Base-by-base conservation (phyloP, 1,139 yeast genomes). In the Kodamaea anthophila region DNA sequence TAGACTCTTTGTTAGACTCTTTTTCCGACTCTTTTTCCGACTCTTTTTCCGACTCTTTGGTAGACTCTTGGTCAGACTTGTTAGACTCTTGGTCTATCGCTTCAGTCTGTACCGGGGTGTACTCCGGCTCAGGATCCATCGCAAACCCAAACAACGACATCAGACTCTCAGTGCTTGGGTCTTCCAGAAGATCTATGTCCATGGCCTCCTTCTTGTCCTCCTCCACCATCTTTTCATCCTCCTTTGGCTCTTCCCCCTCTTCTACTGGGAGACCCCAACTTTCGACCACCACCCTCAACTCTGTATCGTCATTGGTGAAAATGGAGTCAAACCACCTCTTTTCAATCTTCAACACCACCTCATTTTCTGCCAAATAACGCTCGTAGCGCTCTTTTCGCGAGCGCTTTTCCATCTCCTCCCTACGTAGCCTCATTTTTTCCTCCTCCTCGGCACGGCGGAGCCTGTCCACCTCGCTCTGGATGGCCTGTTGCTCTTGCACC, bases 401-500 rank as follows among this genome's bases (percentile, higher is more conserved):
- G 34, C n/a, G 24, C 21, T 10, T 19, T 18, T 26, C 21, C 26
- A 30, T 28, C 21, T 28, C 24, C 9, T 26, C 23, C 5, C 23
- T 12, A 8, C 22, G 23, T 26, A 21, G 19, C 15, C 13, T 12
- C 13, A 20, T 20, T 5, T 15, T 20, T 9, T 23, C 20, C 21
- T 15, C 21, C 13, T 16, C 27, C 12, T 35, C 27, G n/a, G 26
- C 34, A 13, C 15, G 26, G 3, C 34, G 26, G 13, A 31, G 33
- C 24, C 39, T 35, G 11, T 43, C 22, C n/a, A 49, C 32, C 13
- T 34, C 39, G 12, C 44, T 46, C 35, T 55, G 61, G 26, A 42
- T 42, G 15, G 37, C 33, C 13, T 40, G 44, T 35, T 62, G 67
- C 21, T 53, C 53, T 36, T 60, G 65, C 25, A 63, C 40, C 9